These are phyloP conservation scores for Aspergillus sp. DNA, from an alignment of 2,329 filamentous ascomycete genomes.

Conservation along the genomic window DNA sequence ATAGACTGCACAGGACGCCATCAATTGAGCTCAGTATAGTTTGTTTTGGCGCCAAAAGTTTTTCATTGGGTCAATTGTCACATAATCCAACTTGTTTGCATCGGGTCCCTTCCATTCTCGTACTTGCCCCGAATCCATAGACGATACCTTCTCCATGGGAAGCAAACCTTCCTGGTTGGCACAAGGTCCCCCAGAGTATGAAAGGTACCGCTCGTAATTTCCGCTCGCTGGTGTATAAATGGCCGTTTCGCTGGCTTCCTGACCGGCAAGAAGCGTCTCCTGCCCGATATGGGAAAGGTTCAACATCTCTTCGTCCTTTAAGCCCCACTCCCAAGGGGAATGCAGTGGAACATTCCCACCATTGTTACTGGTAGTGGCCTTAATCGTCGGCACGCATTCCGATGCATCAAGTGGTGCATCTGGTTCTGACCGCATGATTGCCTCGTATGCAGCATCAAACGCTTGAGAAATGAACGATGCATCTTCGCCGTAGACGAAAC, in stretches of 20 bases:
- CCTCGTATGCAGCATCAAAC: slow-evolving; percentile 13
- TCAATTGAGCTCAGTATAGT: slow-evolving; percentile 22
- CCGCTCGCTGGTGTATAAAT: background rate
- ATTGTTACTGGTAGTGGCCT: background rate
- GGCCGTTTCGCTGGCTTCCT: background rate
- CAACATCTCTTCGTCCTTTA: background rate
- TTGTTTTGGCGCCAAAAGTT: slow-evolving; percentile 24
- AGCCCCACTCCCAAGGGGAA: background rate
- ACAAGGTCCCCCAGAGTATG: background rate
- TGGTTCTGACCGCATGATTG: slow-evolving; percentile 12
- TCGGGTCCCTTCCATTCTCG: background rate
- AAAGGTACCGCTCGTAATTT: background rate
- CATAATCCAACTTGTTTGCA: background rate
- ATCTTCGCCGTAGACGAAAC: background rate
- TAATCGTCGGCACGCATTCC: background rate
- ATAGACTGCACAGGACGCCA: background rate
- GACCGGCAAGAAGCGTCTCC: background rate
- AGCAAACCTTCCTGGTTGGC: background rate
- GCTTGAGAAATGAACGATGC: slow-evolving; percentile 2
- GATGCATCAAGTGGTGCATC: background rate
- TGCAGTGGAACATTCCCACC: background rate
- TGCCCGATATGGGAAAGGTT: background rate
- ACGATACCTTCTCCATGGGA: background rate
- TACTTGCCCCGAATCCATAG: background rate
- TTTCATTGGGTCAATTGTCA: background rate